These are phyloP conservation scores for Podospora australis DNA, from an alignment of 495 filamentous ascomycete species.

Conservation along the genomic window DNA sequence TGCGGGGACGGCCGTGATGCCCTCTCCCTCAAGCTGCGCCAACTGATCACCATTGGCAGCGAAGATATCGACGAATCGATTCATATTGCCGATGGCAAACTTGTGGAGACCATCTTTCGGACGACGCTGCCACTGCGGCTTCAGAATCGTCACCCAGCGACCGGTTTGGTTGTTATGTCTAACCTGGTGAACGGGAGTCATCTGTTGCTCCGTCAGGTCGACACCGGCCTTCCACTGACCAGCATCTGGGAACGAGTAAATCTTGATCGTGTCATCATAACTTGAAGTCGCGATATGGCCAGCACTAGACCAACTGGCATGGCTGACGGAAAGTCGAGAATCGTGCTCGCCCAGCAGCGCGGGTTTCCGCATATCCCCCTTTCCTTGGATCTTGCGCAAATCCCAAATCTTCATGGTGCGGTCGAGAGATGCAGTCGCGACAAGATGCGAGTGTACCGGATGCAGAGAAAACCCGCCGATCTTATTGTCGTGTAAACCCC, in stretches of 20 bases:
- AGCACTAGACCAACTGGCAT: conserved; percentile 75
- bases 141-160: conserved; percentile 66
- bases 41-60: conserved; percentile 74
- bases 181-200: conserved; percentile 63
- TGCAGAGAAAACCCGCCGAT: conserved; percentile 89
- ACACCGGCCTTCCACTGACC: conserved; percentile 58
- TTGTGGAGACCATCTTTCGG: conserved; percentile 73
- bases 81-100: conserved; percentile 96
- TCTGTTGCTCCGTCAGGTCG: conserved; percentile 50
- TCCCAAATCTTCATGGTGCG: conserved; percentile 90
- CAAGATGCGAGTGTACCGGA: conserved; percentile 66
- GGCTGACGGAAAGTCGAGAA: conserved; percentile 77
- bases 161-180: conserved; percentile 96
- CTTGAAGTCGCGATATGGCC: conserved; percentile 85
- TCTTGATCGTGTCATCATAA: conserved; percentile 92
- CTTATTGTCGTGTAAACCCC: conserved; percentile 83
- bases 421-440: conserved; percentile 90
- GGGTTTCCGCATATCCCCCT: conserved; percentile 47
- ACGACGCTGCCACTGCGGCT: conserved; percentile 82
- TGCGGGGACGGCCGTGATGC: conserved; percentile 89
- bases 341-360: conserved; percentile 72
- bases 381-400: conserved; percentile 65
- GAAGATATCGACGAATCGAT: conserved; percentile 90
- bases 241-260: conserved; percentile 68
- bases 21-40: conserved; percentile 80